Conservation (phyloP, 2,329 filamentous ascomycete species). For the Lecanicillium sp. region DNA sequence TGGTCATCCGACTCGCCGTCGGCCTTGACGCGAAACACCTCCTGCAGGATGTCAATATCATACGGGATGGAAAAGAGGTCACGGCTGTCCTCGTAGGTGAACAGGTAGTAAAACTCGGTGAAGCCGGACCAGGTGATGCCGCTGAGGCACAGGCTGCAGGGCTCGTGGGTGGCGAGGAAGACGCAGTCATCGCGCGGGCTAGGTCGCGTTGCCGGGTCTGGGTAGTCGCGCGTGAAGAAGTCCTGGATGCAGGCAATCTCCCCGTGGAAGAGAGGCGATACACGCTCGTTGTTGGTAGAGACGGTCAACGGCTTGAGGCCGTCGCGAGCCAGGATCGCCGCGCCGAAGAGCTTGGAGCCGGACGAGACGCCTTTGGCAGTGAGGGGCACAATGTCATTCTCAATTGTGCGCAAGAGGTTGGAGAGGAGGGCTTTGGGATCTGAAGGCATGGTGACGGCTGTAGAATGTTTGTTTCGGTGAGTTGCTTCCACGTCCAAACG, state of each 20-base stretch:
- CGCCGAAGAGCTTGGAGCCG: constrained; percentile 50
- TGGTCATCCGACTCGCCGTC: constrained; percentile 30
- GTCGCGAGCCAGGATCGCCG: constrained; percentile 40
- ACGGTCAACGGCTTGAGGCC: constrained; percentile 36
- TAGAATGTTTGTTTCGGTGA: constrained; percentile 9
- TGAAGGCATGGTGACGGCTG: constrained; percentile 11
- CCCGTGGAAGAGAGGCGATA: constrained; percentile 48
- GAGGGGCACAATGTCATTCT: constrained; percentile 41
- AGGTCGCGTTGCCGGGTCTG: constrained; percentile 28
- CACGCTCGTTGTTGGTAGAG: constrained; percentile 48
- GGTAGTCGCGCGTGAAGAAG: constrained; percentile 37
- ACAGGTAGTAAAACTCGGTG: constrained; percentile 48
- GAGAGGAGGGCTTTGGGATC: constrained; percentile 22
- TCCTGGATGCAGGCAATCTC: constrained; percentile 54
- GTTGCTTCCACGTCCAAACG: no score
- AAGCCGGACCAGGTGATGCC: constrained; percentile 53
- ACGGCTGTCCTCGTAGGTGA: constrained; percentile 51
- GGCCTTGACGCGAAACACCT: constrained; percentile 42
- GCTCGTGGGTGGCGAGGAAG: constrained; percentile 53
- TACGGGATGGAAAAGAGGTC: constrained; percentile 49
- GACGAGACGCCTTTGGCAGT: constrained; percentile 40
- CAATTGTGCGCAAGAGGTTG: constrained; percentile 33
- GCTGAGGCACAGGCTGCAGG: constrained; percentile 49
- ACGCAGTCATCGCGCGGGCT: constrained; percentile 37
- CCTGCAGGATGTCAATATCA: constrained; percentile 49